phyloP scores from a whole-genome alignment of 768 basidiomycete species.

The Amanita pseudoporphyria region DNA sequence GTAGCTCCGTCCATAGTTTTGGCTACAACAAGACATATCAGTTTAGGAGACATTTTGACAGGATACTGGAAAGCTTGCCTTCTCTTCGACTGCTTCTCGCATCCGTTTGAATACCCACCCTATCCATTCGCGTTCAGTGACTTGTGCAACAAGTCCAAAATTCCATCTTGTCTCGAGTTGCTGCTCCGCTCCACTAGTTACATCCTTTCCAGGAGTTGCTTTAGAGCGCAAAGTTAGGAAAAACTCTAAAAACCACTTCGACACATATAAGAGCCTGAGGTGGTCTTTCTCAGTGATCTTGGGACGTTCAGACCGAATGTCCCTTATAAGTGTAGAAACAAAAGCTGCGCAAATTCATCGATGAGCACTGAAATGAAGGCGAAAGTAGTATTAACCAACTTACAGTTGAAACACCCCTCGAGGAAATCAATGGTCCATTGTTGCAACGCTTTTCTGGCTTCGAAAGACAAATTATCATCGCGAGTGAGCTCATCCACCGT shows the following conservation, averaged over 20 bases:
- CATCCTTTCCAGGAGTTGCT: conserved; percentile 17
- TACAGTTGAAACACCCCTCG: conserved; percentile 83
- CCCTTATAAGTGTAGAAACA: conserved; percentile 75
- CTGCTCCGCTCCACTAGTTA: conserved; percentile 12
- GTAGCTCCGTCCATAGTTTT: conserved; percentile 88
- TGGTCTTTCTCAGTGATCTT: conserved; percentile 96
- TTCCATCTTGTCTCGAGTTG: conserved; percentile 32
- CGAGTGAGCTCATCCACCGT: conserved; percentile 59
- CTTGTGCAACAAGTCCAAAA: conserved; percentile 73
- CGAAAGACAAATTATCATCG: conserved; percentile 57
- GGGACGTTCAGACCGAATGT: conserved; percentile 85
- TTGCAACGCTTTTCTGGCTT: conserved; percentile 58
- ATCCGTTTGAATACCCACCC: conserved; percentile 87
- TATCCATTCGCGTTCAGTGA: conserved; percentile 81
- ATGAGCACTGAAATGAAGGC: neutral
- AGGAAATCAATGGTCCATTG: conserved; percentile 65
- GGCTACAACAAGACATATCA: conserved; percentile 34
- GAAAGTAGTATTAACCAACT: no score
- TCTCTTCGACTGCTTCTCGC: conserved; percentile 84
- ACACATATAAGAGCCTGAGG: conserved; percentile 76
- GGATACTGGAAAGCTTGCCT: conserved; percentile 38
- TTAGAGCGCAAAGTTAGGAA: conserved; percentile 52
- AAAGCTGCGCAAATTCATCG: conserved; percentile 51
- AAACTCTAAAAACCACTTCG: conserved; percentile 90
- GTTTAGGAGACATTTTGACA: conserved; percentile 1